phyloP scores from a whole-genome alignment of 768 basidiomycete species.

The Panaeolus cyanescens region DNA sequence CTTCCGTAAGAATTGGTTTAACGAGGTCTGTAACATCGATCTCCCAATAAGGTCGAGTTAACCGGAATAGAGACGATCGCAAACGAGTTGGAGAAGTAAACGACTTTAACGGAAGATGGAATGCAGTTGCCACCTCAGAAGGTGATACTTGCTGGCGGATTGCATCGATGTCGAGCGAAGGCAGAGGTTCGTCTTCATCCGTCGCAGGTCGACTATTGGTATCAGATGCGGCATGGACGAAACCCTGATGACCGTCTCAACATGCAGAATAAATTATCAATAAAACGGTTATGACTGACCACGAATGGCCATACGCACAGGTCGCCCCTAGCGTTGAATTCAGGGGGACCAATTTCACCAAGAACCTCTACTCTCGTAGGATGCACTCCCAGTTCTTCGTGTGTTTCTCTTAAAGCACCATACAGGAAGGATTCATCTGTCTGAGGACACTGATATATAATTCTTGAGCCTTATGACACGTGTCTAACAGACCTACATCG shows the following conservation, averaged over 20 bases:
- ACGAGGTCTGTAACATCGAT: conserved; percentile 6
- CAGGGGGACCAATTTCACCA: conserved; percentile 64
- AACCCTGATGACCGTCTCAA: conserved; percentile 33
- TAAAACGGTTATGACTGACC: conserved; percentile 60
- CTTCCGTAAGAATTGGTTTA: neutral
- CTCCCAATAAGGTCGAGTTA: conserved; percentile 7
- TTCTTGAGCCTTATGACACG: conserved; percentile 1
- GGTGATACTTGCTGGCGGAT: conserved; percentile 49
- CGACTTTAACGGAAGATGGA: conserved; percentile 68
- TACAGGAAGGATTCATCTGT: conserved; percentile 53
- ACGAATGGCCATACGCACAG: conserved; percentile 77
- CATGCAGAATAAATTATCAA: too few species aligned
- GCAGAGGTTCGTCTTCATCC: conserved; percentile 48
- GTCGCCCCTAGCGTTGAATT: conserved; percentile 55
- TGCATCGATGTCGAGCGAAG: conserved; percentile 56
- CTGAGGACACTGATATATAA: conserved; percentile 31
- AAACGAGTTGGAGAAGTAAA: conserved; percentile 50
- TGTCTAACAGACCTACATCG: conserved; percentile 39
- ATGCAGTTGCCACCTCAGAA: conserved; percentile 66
- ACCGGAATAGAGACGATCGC: conserved; percentile 51
- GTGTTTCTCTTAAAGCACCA: conserved; percentile 71
- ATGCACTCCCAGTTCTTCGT: conserved; percentile 70
- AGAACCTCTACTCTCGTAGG: conserved; percentile 65
- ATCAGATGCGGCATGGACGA: conserved; percentile 29
- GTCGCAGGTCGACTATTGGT: conserved; percentile 8